Conservation (phyloP, 2,329 filamentous ascomycete genomes). For the Epicoccum nigrum region DNA sequence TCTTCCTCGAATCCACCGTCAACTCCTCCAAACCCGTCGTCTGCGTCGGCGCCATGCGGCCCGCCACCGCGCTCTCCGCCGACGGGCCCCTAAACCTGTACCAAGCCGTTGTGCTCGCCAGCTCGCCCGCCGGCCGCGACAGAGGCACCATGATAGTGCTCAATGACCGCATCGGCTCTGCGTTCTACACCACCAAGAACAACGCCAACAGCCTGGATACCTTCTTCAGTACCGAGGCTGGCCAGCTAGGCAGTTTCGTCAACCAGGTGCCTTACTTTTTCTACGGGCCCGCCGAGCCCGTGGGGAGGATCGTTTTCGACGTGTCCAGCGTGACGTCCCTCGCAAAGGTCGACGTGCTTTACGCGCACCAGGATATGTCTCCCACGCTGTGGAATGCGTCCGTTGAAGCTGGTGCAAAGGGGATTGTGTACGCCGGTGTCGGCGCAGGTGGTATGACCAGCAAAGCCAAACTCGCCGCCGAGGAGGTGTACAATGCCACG, state of each 20-base stretch:
- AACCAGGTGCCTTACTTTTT: slow-evolving; percentile 66
- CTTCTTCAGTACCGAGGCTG: slow-evolving; percentile 62
- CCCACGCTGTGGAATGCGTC: slow-evolving; percentile 56
- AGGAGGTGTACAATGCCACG: slow-evolving; percentile 54
- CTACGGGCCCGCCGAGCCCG: slow-evolving; percentile 56
- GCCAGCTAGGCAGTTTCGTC: slow-evolving; percentile 64
- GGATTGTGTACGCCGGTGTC: slow-evolving; percentile 62
- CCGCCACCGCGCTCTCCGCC: slow-evolving; percentile 66
- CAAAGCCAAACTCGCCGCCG: slow-evolving; percentile 45
- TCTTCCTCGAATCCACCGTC: slow-evolving; percentile 66
- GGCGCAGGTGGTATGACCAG: slow-evolving; percentile 58
- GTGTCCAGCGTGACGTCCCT: slow-evolving; percentile 53
- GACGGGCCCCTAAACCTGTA: slow-evolving; percentile 69
- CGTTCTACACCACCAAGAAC: slow-evolving; percentile 66
- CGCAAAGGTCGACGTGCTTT: slow-evolving; percentile 63
- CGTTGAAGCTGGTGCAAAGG: slow-evolving; percentile 58
- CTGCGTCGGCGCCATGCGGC: slow-evolving; percentile 67
- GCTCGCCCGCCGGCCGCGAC: slow-evolving; percentile 51
- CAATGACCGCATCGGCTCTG: slow-evolving; percentile 65
- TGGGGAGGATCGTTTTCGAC: slow-evolving; percentile 54
- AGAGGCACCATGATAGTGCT: slow-evolving; percentile 66
- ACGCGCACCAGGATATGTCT: slow-evolving; percentile 61
- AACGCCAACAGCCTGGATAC: slow-evolving; percentile 69
- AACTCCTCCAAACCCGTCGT: slow-evolving; percentile 65
- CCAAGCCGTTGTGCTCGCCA: slow-evolving; percentile 64